Evolutionary conservation across 768 basidiomycete species (phyloP), one percentile per base, ranked within the genome.

Genomic region (Mycena indigotica): DNA sequence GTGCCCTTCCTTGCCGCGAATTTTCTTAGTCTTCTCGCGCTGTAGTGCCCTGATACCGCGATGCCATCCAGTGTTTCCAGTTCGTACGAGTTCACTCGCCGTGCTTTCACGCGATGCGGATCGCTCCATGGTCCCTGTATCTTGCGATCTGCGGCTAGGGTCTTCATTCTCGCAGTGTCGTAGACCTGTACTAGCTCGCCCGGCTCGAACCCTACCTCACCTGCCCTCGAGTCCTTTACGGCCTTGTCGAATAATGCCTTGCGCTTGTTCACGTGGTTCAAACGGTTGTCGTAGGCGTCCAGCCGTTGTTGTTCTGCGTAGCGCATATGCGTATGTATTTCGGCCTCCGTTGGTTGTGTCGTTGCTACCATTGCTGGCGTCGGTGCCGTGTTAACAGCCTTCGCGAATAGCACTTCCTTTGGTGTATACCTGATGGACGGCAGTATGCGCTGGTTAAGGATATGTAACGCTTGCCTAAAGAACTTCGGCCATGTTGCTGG

Each of bases 401-500:
- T 8, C 10, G 10, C 32, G 32, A 35, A 17, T 17, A 35, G 32
- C 10, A 35, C 10, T 35, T 35, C 32, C 32, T 35, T 35, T 17
- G 32, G 32, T 17, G 32, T 35, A 17, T 35, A 17, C 17, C 17
- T 35, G 10, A 35, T 17, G 8, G 32, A 35, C 10, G 32, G 32
- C 8, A 35, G 32, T 35, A 35, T 35, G 32, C 32, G 32, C 17
- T 35, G 10, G 41, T 44, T 44, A 5, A 44, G 6, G 8, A 19
- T 44, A 25, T 21, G 52, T 38, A 32, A n/a, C 28, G 68, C 68
- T 1, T 26, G 8, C 16, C 69, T 61, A 4, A 73, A 54, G 52
- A 68, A 57, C 23, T 63, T 57, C 17, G 69, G 60, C 71, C 71
- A 72, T 3, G 44, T 51, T 12, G 45, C 35, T 3, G 63, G 65